Evolutionary conservation across 257 asterid genomes (phyloP).

Genomic region (Cynanchum wilfordii): DNA sequence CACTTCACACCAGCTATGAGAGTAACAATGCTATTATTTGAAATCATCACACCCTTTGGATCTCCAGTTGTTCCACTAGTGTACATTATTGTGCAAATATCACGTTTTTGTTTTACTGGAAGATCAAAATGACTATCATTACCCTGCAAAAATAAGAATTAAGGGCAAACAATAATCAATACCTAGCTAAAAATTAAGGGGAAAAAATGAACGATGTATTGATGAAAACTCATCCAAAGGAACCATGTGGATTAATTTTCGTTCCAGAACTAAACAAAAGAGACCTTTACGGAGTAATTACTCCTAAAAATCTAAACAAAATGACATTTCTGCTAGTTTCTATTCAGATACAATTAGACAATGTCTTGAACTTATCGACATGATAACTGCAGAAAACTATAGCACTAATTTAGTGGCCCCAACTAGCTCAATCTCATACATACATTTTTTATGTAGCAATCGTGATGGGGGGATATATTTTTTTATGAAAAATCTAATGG

Average conservation of each 20-base stretch:
- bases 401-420: neutral
- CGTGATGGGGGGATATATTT: no score
- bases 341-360: neutral
- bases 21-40: conserved; percentile 77
- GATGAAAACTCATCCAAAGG: neutral
- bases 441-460: neutral
- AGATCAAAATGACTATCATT: conserved; percentile 57
- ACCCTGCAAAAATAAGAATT: conserved; percentile 50
- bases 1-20: conserved; percentile 70
- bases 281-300: no score
- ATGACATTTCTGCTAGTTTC: neutral
- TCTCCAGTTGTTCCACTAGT: conserved; percentile 99
- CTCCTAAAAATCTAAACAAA: neutral
- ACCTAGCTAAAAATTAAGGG: neutral
- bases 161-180: neutral
- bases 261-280: neutral
- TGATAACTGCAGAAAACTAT: neutral
- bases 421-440: neutral
- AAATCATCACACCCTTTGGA: conserved; percentile 95
- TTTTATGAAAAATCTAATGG: no score
- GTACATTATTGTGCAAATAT: conserved; percentile 94
- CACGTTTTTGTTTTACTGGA: conserved; percentile 72
- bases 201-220: neutral
- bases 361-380: neutral
- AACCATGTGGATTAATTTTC: neutral